Percentiles rank a stretch among this genome's conserved stretches.
Evolutionary conservation across 129 eudicot genomes (phyloP).

Genomic region (Sambucus nigra): DNA sequence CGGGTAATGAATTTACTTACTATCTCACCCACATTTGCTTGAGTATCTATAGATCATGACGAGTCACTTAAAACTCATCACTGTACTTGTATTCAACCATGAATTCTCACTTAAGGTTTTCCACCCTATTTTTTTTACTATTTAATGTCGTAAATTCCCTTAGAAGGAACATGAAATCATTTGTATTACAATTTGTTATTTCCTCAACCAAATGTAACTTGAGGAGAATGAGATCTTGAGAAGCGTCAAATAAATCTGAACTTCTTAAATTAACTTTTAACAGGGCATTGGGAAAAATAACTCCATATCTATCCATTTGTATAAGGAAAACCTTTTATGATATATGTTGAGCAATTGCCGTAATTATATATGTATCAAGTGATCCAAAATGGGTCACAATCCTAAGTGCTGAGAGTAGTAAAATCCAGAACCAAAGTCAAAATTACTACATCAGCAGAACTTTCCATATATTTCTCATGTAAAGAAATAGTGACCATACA

Average conservation of each 20-base stretch:
- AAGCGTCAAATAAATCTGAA: background rate
- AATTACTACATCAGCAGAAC: slow-evolving; percentile 52
- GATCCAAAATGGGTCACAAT: background rate
- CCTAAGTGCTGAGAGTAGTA: slow-evolving; percentile 1
- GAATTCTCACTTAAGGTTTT: too few relatives aligned
- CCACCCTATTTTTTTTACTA: too few relatives aligned
- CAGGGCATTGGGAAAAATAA: slow-evolving; percentile 6
- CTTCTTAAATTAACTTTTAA: slow-evolving; percentile 2
- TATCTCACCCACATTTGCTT: too few relatives aligned
- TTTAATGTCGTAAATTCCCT: background rate
- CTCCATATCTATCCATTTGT: slow-evolving; percentile 1
- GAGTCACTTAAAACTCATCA: too few relatives aligned
- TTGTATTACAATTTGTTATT: slow-evolving; percentile 4
- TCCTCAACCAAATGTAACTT: background rate
- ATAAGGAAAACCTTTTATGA: slow-evolving; percentile 1
- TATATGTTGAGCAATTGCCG: slow-evolving; percentile 3
- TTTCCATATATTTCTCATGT: slow-evolving; percentile 91
- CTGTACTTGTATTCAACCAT: too few relatives aligned
- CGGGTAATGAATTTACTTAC: too few relatives aligned
- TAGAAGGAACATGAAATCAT: background rate
- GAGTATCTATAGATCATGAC: too few relatives aligned
- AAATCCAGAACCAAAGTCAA: too few relatives aligned
- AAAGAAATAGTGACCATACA: slow-evolving; percentile 82
- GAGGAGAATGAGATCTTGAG: background rate
- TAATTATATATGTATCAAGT: background rate